Evolutionary conservation across 148 eudicot genomes (phyloP).

Genomic region (Camellia japonica): DNA sequence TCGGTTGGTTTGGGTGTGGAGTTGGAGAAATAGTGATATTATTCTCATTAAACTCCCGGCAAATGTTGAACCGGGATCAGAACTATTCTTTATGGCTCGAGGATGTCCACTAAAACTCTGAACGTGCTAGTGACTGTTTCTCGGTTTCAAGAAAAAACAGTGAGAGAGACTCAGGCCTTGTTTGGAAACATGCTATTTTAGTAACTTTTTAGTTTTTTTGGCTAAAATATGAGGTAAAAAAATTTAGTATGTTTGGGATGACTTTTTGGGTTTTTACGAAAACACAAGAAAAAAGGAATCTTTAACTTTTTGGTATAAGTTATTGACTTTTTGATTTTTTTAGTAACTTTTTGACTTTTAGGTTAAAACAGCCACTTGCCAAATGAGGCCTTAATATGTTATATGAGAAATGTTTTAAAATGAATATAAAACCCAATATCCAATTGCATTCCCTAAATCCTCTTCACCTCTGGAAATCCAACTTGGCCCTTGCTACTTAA

Average conservation of each 20-base stretch:
- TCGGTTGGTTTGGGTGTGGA: slow-evolving; percentile 38
- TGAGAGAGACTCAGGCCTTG: background rate
- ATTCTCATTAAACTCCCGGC: slow-evolving; percentile 59
- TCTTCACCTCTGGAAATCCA: too few species aligned
- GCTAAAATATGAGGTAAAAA: too few species aligned
- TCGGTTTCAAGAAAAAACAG: slow-evolving; percentile 36
- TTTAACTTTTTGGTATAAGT: too few species aligned
- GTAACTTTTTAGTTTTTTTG: too few species aligned
- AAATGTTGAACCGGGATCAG: slow-evolving; percentile 38
- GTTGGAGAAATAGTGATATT: slow-evolving; percentile 41
- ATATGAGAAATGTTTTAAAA: background rate
- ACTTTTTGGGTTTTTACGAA: too few species aligned
- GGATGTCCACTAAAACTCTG: slow-evolving; percentile 58
- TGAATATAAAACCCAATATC: background rate
- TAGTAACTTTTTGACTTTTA: too few species aligned
- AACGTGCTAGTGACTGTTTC: slow-evolving; percentile 87
- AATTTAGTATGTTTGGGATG: too few species aligned
- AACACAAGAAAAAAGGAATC: too few species aligned
- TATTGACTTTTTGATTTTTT: too few species aligned
- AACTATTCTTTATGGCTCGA: slow-evolving; percentile 52
- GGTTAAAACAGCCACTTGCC: too few species aligned
- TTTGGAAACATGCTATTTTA: too few species aligned
- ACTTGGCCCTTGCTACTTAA: too few species aligned
- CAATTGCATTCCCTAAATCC: background rate
- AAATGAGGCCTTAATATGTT: background rate